Percentiles rank a stretch among this genome's conserved stretches.
phyloP scores from a whole-genome alignment of 345 rosid species.

The Gossypioides kirkii region DNA sequence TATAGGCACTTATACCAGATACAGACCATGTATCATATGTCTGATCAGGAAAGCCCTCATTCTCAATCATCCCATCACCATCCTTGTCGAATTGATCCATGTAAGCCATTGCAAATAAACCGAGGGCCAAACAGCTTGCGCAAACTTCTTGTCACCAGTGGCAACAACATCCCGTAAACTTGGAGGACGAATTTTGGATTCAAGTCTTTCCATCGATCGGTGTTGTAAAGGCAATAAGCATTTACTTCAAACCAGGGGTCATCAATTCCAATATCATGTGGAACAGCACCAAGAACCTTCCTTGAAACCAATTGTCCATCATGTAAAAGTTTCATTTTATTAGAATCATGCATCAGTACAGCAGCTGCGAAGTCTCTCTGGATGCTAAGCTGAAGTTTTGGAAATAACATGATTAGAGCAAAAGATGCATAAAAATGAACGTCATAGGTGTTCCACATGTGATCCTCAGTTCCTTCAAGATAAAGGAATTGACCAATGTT shows the following conservation, averaged over 20 bases:
- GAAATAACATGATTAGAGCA: slow-evolving; percentile 79
- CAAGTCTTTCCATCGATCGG: slow-evolving; percentile 88
- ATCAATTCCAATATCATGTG: slow-evolving; percentile 75
- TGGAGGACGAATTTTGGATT: slow-evolving; percentile 94
- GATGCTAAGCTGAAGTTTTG: slow-evolving; percentile 82
- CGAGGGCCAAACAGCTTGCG: slow-evolving; percentile 82
- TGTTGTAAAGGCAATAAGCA: slow-evolving; percentile 61
- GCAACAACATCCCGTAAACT: slow-evolving; percentile 84
- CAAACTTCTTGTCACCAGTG: slow-evolving; percentile 79
- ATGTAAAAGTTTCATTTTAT: slow-evolving; percentile 48
- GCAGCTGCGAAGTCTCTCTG: slow-evolving; percentile 95
- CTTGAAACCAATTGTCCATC: slow-evolving; percentile 65
- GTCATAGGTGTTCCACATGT: slow-evolving; percentile 95
- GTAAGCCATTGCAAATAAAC: slow-evolving; percentile 83
- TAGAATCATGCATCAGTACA: slow-evolving; percentile 86
- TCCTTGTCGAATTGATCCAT: slow-evolving; percentile 93
- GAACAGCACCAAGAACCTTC: slow-evolving; percentile 92
- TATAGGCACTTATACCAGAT: slow-evolving; percentile 76
- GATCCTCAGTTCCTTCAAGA: slow-evolving; percentile 83
- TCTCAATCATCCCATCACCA: slow-evolving; percentile 94
- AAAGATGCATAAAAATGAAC: slow-evolving; percentile 94
- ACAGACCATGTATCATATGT: slow-evolving; percentile 97
- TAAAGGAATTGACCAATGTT: slow-evolving; percentile 93
- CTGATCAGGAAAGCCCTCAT: slow-evolving; percentile 95
- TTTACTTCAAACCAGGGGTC: slow-evolving; percentile 96